Base-by-base conservation (phyloP, 2,329 filamentous ascomycete species). In the Epichloe gansuensis region DNA sequence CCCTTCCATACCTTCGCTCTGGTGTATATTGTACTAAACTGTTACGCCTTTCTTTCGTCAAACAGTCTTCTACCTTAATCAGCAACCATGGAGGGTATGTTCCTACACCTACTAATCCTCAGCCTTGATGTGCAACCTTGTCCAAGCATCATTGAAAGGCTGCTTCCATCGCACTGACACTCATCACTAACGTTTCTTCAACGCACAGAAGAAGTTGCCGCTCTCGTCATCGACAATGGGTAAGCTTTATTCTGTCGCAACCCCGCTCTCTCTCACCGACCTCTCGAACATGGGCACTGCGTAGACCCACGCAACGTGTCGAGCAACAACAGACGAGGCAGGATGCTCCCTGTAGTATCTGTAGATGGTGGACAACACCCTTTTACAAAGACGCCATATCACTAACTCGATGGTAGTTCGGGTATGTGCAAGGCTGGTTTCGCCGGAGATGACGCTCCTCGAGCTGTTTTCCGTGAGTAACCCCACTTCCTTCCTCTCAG, bases 401-500 rank as follows among this genome's bases (percentile, higher is more conserved):
- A 60, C 75, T 77, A 62, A 77, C 69, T 57, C 62, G 53, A 62
- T 55, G 68, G 60, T 74, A 97, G 91, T 86, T 97, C 93, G 78
- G 93, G 93, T 85, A 97, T 98, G 93, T 98, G 93, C 82, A 98
- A 98, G 83, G 93, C 93, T 86, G 93, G 93, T 91, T 98, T 98
- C 80, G 93, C 93, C 82, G 93, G 93, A 90, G 93, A 98, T 73
- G 93, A 98, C 87, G 93, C 93, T 78, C 93, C 93, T 74, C 86
- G 93, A 84, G 93, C 93, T 78, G 93, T 98, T 74, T 98, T 98
- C 85, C 93, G 91, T 97, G 87, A 95, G 91, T 68, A 66, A 61
- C 64, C 64, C 64, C 62, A 65, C 67, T 67, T 67, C 59, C 58
- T 56, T 60, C 61, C 60, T 61, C 35, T 23, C 41, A 44, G 23